phyloP scores from a whole-genome alignment of 371 early-diverging fungal genomes.

The Mortierella sp. region DNA sequence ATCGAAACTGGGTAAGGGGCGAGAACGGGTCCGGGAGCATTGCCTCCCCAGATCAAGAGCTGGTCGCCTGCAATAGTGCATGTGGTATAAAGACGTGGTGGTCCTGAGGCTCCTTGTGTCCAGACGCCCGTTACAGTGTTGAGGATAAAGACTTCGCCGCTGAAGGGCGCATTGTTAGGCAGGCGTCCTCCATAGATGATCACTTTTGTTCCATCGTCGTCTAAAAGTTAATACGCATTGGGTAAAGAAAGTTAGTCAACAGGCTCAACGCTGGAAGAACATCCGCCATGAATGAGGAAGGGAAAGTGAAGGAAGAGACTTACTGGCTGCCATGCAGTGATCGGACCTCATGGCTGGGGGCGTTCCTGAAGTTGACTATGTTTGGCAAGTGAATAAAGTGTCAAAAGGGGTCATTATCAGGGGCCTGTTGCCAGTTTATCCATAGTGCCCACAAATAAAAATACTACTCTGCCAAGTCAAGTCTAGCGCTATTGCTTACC shows the following conservation, averaged over 20 bases:
- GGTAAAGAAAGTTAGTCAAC: too few relatives aligned
- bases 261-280: too few relatives aligned
- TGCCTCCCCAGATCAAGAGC: slow-evolving; percentile 37
- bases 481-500: slow-evolving; percentile 17
- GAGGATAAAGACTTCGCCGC: slow-evolving; percentile 28
- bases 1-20: slow-evolving; percentile 3
- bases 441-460: background rate
- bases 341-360: slow-evolving; percentile 33
- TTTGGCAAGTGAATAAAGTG: background rate
- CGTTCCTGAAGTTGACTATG: slow-evolving; percentile 22
- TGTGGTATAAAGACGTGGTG: slow-evolving; percentile 16
- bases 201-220: slow-evolving; percentile 28
- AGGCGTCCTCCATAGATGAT: slow-evolving; percentile 33
- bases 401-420: too few relatives aligned
- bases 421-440: too few relatives aligned
- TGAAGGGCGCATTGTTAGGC: background rate
- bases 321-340: slow-evolving; percentile 50
- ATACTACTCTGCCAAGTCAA: too few relatives aligned
- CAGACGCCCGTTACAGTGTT: slow-evolving; percentile 19
- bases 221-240: too few relatives aligned
- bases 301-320: too few relatives aligned
- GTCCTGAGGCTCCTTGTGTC: slow-evolving; percentile 19
- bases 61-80: slow-evolving; percentile 41
- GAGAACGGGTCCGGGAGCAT: background rate
- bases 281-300: too few relatives aligned